phyloP scores from a whole-genome alignment of 1,284 basidiomycete genomes.

The Sporisorium scitamineum region DNA sequence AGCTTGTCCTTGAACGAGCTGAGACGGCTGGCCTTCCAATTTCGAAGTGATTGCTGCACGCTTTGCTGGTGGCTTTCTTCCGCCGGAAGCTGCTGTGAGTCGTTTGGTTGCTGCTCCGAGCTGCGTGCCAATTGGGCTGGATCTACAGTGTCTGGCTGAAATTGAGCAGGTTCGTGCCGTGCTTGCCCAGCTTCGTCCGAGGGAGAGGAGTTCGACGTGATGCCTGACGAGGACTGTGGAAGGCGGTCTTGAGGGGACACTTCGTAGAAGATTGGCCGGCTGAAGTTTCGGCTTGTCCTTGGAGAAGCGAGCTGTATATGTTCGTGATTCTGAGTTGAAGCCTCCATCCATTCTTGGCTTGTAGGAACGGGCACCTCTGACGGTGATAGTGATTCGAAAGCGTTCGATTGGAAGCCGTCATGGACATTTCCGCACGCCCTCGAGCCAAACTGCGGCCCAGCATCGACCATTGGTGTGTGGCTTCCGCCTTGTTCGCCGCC shows the following conservation, averaged over 20 bases:
- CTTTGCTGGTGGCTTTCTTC: not conserved
- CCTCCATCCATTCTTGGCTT: not conserved
- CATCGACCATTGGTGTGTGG: too few species aligned
- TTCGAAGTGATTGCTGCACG: conserved; percentile 13
- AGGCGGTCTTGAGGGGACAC: not conserved
- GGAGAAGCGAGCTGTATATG: not conserved
- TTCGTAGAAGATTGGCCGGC: not conserved
- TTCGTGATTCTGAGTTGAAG: not conserved
- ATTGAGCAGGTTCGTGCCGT: not conserved
- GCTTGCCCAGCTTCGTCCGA: not conserved
- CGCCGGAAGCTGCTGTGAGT: not conserved
- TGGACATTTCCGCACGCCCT: not conserved
- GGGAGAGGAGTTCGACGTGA: not conserved
- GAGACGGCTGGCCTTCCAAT: conserved; percentile 23
- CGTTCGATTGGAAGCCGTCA: not conserved
- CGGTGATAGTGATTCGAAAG: not conserved
- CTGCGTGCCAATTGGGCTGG: not conserved
- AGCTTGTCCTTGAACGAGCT: conserved; percentile 22
- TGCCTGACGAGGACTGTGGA: not conserved
- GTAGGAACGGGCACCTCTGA: not conserved
- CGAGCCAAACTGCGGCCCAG: not conserved
- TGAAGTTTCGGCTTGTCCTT: conserved; percentile 3
- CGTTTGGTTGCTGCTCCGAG: not conserved
- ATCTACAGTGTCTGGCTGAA: not conserved
- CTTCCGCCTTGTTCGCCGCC: too few species aligned